Percentiles rank a stretch among this genome's conserved stretches.
phyloP scores from a whole-genome alignment of 306 rosid species.

The Sechiopsis laciniata region DNA sequence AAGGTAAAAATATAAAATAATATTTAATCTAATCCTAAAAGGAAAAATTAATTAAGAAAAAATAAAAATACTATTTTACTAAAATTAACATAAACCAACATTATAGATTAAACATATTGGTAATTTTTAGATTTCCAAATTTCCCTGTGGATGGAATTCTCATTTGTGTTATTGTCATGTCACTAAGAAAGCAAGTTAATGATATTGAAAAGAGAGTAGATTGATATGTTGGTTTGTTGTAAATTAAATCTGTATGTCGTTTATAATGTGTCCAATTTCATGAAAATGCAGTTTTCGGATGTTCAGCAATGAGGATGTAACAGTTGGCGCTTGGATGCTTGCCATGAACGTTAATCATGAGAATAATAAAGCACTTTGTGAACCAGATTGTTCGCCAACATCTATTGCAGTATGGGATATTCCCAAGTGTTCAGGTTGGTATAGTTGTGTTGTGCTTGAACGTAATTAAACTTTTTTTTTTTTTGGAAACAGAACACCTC shows the following conservation, averaged over 20 bases:
- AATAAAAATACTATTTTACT: too few relatives aligned
- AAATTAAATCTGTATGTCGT: constrained; percentile 1
- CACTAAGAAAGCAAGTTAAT: not conserved
- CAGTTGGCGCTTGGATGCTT: constrained; percentile 98
- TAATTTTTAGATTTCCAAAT: not conserved
- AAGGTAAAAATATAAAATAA: too few relatives aligned
- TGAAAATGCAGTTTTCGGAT: constrained; percentile 70
- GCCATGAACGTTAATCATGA: constrained; percentile 98
- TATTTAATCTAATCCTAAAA: too few relatives aligned
- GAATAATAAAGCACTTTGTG: constrained; percentile 62
- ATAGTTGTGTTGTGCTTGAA: constrained; percentile 9
- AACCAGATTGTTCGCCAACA: constrained; percentile 53
- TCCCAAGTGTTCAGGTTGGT: constrained; percentile 93
- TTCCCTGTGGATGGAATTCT: not conserved
- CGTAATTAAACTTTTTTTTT: too few relatives aligned
- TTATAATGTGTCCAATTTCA: constrained; percentile 20
- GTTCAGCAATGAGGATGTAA: constrained; percentile 98
- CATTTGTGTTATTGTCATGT: not conserved
- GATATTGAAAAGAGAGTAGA: constrained; percentile 1
- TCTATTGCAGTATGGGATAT: constrained; percentile 97
- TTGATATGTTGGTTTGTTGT: constrained; percentile 7
- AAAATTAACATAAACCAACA: too few relatives aligned
- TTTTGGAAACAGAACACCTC: too few relatives aligned
- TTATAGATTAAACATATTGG: too few relatives aligned
- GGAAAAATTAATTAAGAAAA: too few relatives aligned